Percentiles rank a stretch among this genome's conserved stretches.
Evolutionary conservation across 2,329 filamentous ascomycete genomes (phyloP).

Genomic region (Aspergillus aculeatus): DNA sequence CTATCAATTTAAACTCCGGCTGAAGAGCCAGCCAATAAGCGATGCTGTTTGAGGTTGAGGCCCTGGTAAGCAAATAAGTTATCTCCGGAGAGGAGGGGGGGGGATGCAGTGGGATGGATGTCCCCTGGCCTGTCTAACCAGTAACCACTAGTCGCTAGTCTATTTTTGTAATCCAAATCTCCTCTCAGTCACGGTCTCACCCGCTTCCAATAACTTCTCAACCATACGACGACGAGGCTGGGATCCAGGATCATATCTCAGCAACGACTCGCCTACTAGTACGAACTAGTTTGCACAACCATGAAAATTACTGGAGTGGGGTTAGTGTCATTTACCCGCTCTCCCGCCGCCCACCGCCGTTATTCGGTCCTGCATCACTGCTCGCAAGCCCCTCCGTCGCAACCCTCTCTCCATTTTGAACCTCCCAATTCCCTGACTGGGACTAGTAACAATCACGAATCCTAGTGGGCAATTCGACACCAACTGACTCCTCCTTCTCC

Average conservation of each 20-base stretch:
- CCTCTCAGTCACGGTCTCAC: neutral
- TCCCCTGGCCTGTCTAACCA: too few relatives aligned
- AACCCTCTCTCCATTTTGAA: neutral
- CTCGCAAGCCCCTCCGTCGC: neutral
- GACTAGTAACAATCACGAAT: neutral
- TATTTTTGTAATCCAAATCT: too few relatives aligned
- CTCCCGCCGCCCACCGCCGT: neutral
- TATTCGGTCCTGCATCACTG: neutral
- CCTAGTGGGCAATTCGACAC: neutral
- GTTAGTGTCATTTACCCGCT: neutral
- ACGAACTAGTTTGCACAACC: neutral
- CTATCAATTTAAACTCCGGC: neutral
- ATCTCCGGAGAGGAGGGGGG: too few relatives aligned
- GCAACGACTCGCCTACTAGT: neutral
- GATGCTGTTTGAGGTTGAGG: too few relatives aligned
- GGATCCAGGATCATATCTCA: neutral
- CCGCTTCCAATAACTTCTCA: neutral
- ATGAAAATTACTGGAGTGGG: neutral
- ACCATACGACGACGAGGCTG: neutral
- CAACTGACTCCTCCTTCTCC: neutral
- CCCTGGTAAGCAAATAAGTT: too few relatives aligned
- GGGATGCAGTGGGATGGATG: too few relatives aligned
- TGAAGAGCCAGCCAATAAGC: too few relatives aligned
- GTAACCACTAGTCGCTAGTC: too few relatives aligned
- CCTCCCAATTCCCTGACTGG: neutral